Evolutionary conservation across 768 basidiomycete genomes (phyloP).

Genomic region (Trametes maxima): DNA sequence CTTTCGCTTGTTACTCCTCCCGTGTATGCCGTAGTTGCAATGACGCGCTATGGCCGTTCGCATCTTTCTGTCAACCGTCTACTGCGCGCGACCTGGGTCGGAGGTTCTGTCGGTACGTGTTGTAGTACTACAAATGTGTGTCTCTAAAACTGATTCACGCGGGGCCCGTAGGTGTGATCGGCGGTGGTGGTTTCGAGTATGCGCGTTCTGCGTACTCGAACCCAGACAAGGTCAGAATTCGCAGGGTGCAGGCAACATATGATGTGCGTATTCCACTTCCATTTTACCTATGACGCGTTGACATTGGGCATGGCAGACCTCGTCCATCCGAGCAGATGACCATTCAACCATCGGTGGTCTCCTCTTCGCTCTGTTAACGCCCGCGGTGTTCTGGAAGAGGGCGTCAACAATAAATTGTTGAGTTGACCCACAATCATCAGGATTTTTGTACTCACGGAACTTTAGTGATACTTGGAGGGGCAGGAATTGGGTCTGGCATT

Average conservation of each 20-base stretch:
- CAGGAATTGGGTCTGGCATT: conserved; percentile 62
- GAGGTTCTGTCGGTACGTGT: conserved; percentile 58
- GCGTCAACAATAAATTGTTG: conserved; percentile 65
- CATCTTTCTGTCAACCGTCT: conserved; percentile 62
- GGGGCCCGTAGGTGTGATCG: conserved; percentile 44
- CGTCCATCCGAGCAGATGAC: conserved; percentile 65
- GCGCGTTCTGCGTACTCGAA: conserved; percentile 57
- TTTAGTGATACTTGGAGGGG: conserved; percentile 71
- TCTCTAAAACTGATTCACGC: not conserved
- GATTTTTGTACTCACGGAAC: not conserved
- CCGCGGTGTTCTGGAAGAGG: conserved; percentile 74
- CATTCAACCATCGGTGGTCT: conserved; percentile 75
- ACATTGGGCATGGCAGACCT: conserved; percentile 42
- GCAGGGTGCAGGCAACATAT: conserved; percentile 56
- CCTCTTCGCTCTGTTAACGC: conserved; percentile 61
- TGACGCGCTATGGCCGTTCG: conserved; percentile 56
- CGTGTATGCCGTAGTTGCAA: conserved; percentile 53
- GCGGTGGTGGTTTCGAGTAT: conserved; percentile 62
- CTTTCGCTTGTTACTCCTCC: conserved; percentile 66
- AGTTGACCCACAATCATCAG: not conserved
- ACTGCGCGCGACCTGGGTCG: conserved; percentile 74
- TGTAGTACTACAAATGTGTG: not conserved
- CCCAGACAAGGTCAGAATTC: conserved; percentile 48
- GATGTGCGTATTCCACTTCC: conserved; percentile 47
- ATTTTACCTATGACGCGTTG: not conserved